phyloP scores from a whole-genome alignment of 805 yeast species.

The Sungouiozyma ichnusensis region DNA sequence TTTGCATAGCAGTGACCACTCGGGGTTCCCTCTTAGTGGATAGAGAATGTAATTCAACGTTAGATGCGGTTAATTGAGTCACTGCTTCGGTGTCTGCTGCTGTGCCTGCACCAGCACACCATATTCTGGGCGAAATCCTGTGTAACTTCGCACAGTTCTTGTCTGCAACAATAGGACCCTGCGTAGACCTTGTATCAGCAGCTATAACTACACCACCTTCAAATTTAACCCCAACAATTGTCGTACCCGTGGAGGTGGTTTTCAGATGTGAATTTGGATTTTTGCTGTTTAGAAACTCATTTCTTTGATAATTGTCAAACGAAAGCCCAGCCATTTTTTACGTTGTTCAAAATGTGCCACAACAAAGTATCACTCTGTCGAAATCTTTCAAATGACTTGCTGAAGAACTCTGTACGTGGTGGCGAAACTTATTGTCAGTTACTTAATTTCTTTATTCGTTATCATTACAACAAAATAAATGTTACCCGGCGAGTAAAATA shows the following conservation, averaged over 20 bases:
- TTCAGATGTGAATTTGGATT: constrained; percentile 65
- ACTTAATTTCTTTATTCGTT: not conserved
- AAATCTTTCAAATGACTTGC: not conserved
- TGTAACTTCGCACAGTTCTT: constrained; percentile 95
- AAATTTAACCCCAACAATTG: constrained; percentile 93
- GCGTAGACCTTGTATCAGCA: constrained; percentile 97
- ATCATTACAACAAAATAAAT: too few relatives aligned
- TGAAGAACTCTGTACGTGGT: not conserved
- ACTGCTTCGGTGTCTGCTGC: constrained; percentile 99
- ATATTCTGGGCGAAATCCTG: constrained; percentile 77
- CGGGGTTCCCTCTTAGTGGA: constrained; percentile 81
- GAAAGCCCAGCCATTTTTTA: constrained; percentile 82
- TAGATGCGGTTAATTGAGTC: constrained; percentile 83
- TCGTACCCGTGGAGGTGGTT: constrained; percentile 98
- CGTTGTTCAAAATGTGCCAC: too few relatives aligned
- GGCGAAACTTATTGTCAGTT: not conserved
- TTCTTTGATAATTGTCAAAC: constrained; percentile 90
- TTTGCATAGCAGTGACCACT: constrained; percentile 84
- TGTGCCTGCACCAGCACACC: constrained; percentile 99
- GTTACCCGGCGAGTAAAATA: too few relatives aligned
- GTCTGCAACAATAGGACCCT: constrained; percentile 94
- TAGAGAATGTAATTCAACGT: constrained; percentile 81
- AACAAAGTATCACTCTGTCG: too few relatives aligned
- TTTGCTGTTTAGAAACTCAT: constrained; percentile 55
- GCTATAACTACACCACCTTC: constrained; percentile 94